Conservation (phyloP, 345 rosid species). For the Sisymbrium altissimum region DNA sequence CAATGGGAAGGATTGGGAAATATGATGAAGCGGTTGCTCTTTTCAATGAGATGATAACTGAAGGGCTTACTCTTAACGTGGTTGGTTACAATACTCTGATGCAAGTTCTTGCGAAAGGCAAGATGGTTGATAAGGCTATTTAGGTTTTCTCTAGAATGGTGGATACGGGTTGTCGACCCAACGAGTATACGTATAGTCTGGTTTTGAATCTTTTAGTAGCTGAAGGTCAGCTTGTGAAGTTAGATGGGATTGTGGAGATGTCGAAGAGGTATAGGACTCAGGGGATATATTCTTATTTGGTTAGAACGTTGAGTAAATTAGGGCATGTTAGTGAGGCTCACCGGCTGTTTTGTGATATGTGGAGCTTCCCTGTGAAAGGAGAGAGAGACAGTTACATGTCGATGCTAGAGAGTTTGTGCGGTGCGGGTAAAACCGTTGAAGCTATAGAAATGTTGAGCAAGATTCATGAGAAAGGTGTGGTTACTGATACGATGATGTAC, state of each 20-base stretch:
- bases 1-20: slow-evolving; percentile 71
- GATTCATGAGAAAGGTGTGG: slow-evolving; percentile 70
- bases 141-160: slow-evolving; percentile 75
- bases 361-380: slow-evolving; percentile 77
- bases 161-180: slow-evolving; percentile 52
- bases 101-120: slow-evolving; percentile 60
- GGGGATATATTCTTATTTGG: slow-evolving; percentile 72
- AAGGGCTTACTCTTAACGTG: slow-evolving; percentile 50
- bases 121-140: slow-evolving; percentile 69
- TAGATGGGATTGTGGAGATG: slow-evolving; percentile 59
- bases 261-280: slow-evolving; percentile 69
- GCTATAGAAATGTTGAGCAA: slow-evolving; percentile 69
- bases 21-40: slow-evolving; percentile 49
- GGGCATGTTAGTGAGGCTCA: slow-evolving; percentile 90
- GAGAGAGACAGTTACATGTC: slow-evolving; percentile 66
- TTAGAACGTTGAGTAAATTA: slow-evolving; percentile 61
- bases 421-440: slow-evolving; percentile 68
- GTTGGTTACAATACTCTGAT: slow-evolving; percentile 77
- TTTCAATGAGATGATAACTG: slow-evolving; percentile 68
- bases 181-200: slow-evolving; percentile 62
- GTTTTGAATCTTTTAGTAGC: slow-evolving; percentile 56
- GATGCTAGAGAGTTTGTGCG: slow-evolving; percentile 75
- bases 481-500: slow-evolving; percentile 66
- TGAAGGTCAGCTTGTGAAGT: slow-evolving; percentile 60
- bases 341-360: slow-evolving; percentile 80